Percentiles rank a stretch among this genome's conserved stretches.
Evolutionary conservation across 495 filamentous ascomycete genomes (phyloP).

Genomic region (Neurospora sublineolata): DNA sequence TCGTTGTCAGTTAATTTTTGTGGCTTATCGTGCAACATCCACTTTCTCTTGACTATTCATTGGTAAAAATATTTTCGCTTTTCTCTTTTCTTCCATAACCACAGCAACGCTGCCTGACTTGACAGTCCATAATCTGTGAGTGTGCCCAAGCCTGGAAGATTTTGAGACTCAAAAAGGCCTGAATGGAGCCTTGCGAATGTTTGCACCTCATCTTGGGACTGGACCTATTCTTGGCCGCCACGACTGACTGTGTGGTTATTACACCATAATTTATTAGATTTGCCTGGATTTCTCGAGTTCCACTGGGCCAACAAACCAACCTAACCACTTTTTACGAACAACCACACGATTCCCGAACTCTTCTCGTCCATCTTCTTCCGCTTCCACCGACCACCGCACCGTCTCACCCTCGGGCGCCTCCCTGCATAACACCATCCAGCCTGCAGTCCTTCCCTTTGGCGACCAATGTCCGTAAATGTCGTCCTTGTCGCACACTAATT

Average conservation of each 20-base stretch:
- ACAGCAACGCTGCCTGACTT: not conserved
- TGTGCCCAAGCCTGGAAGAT: not conserved
- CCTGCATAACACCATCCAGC: not conserved
- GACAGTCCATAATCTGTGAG: not conserved
- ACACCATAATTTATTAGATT: not conserved
- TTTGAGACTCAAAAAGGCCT: not conserved
- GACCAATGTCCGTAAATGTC: conserved; percentile 7
- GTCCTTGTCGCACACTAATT: conserved; percentile 20
- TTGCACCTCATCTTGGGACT: not conserved
- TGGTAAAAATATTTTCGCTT: not conserved
- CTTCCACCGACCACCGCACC: not conserved
- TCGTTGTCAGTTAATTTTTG: not conserved
- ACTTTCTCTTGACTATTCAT: not conserved
- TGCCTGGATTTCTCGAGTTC: not conserved
- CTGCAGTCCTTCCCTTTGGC: not conserved
- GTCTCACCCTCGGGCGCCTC: not conserved
- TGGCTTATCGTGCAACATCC: not conserved
- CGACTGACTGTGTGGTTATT: not conserved
- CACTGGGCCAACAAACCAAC: not conserved
- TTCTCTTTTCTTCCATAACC: not conserved
- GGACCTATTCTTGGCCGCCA: not conserved
- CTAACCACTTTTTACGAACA: not conserved
- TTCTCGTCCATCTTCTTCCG: not conserved
- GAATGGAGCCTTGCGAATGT: not conserved
- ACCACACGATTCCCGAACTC: not conserved